These are phyloP conservation scores for Trichoderma erinaceum DNA, from an alignment of 495 filamentous ascomycete genomes.

Conservation along the genomic window DNA sequence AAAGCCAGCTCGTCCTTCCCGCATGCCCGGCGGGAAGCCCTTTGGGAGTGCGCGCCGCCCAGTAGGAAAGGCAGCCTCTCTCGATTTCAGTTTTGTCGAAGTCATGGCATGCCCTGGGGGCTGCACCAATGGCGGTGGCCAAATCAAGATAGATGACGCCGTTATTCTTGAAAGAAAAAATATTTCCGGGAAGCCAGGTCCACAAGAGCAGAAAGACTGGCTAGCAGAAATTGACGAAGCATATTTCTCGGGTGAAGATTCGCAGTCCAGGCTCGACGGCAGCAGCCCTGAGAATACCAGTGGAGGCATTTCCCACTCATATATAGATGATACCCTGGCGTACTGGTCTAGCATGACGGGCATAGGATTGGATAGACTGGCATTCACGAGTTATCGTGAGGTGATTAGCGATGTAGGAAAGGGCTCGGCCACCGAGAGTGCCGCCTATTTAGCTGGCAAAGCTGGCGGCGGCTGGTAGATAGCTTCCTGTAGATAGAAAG, in stretches of 20 bases:
- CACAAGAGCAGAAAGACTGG: slow-evolving; percentile 79
- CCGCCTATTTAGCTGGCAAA: slow-evolving; percentile 84
- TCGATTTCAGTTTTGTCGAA: slow-evolving; percentile 84
- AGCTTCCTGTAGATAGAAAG: neutral
- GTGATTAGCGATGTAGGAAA: slow-evolving; percentile 95
- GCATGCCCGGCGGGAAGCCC: slow-evolving; percentile 67
- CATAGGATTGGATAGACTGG: slow-evolving; percentile 63
- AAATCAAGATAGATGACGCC: slow-evolving; percentile 82
- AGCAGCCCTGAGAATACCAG: slow-evolving; percentile 25
- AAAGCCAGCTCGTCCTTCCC: slow-evolving; percentile 67
- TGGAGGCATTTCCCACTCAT: slow-evolving; percentile 50
- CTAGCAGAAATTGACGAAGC: slow-evolving; percentile 82
- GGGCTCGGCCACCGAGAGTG: slow-evolving; percentile 67
- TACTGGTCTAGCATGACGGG: slow-evolving; percentile 69
- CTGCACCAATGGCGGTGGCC: slow-evolving; percentile 94
- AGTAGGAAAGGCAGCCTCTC: slow-evolving; percentile 34
- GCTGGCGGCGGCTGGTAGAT: slow-evolving; percentile 88
- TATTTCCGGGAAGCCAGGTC: slow-evolving; percentile 49
- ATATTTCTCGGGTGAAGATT: slow-evolving; percentile 78
- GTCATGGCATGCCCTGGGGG: slow-evolving; percentile 99
- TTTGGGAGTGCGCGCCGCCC: slow-evolving; percentile 42
- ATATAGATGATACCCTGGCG: slow-evolving; percentile 53
- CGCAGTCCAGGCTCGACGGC: slow-evolving; percentile 32
- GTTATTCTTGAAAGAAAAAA: slow-evolving; percentile 40
- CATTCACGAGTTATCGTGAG: slow-evolving; percentile 79